These are phyloP conservation scores for barrel medic (Medicago truncatula) DNA, from an alignment of 306 rosid species.

Conservation along the genomic window DNA sequence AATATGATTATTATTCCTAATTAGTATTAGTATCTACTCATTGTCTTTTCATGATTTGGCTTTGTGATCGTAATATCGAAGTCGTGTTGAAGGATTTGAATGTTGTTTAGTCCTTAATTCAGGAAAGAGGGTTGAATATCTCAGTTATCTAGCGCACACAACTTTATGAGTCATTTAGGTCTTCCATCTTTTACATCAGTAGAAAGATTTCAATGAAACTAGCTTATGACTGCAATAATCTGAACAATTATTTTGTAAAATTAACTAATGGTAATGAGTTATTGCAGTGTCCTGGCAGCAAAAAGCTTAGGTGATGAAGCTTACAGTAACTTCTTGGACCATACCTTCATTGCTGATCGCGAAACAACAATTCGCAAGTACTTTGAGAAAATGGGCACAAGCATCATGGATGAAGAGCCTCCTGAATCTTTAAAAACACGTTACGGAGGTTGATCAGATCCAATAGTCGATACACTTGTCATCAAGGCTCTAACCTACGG, in stretches of 20 bases:
- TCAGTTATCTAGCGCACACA: background rate
- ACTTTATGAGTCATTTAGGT: slow-evolving; percentile 11
- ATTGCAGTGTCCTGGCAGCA: slow-evolving; percentile 52
- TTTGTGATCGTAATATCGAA: slow-evolving; percentile 1
- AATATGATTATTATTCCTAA: background rate
- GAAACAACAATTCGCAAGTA: slow-evolving; percentile 51
- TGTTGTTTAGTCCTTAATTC: background rate
- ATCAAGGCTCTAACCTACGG: background rate
- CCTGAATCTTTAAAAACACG: slow-evolving; percentile 52
- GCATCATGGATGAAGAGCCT: slow-evolving; percentile 53
- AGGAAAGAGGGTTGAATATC: background rate
- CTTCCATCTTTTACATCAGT: background rate
- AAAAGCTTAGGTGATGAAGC: slow-evolving; percentile 51
- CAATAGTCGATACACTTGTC: background rate
- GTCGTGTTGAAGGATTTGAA: slow-evolving; percentile 13
- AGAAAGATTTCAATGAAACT: background rate
- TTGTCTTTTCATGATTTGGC: background rate
- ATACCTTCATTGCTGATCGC: slow-evolving; percentile 53
- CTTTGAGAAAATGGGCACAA: slow-evolving; percentile 44
- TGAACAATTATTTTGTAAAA: background rate
- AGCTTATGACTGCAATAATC: slow-evolving; percentile 2
- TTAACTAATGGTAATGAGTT: slow-evolving; percentile 15
- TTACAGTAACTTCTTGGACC: slow-evolving; percentile 53
- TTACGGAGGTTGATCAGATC: slow-evolving; percentile 48
- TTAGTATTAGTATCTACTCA: background rate